Conservation (phyloP, 257 asterid genomes). For the Primulina eburnea region DNA sequence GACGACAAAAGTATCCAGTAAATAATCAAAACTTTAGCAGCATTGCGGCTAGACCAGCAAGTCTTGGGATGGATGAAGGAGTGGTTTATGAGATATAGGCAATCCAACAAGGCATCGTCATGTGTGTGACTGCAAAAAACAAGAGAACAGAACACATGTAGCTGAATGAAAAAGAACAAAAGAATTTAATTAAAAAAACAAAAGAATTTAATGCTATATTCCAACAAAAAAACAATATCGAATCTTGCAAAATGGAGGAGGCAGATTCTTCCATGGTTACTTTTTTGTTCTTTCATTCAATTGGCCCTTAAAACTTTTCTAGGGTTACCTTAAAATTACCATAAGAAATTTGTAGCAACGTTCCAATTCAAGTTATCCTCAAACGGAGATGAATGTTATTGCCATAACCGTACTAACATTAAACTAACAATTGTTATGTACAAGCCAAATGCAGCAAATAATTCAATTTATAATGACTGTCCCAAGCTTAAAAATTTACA, state of each 20-base stretch:
- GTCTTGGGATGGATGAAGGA: neutral
- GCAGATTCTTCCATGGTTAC: neutral
- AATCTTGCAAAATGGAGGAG: conserved; percentile 10
- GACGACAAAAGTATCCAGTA: neutral
- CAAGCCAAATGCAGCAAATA: neutral
- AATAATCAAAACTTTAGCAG: neutral
- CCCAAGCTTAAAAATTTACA: no score
- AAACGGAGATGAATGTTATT: no score
- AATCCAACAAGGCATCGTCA: conserved; percentile 2
- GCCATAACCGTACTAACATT: neutral
- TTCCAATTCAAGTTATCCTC: neutral
- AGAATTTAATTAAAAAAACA: neutral
- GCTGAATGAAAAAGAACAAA: neutral
- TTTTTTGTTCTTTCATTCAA: neutral
- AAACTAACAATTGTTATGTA: neutral
- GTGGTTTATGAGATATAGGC: neutral
- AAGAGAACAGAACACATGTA: neutral
- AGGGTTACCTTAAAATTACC: neutral
- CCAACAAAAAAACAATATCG: conserved; percentile 5
- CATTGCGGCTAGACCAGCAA: neutral
- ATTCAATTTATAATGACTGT: neutral
- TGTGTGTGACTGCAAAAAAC: conserved; percentile 6
- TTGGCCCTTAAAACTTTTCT: neutral
- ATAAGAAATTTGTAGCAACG: neutral
- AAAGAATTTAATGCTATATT: neutral